phyloP scores from a whole-genome alignment of 495 filamentous ascomycete species.

The Xylaria venustula region DNA sequence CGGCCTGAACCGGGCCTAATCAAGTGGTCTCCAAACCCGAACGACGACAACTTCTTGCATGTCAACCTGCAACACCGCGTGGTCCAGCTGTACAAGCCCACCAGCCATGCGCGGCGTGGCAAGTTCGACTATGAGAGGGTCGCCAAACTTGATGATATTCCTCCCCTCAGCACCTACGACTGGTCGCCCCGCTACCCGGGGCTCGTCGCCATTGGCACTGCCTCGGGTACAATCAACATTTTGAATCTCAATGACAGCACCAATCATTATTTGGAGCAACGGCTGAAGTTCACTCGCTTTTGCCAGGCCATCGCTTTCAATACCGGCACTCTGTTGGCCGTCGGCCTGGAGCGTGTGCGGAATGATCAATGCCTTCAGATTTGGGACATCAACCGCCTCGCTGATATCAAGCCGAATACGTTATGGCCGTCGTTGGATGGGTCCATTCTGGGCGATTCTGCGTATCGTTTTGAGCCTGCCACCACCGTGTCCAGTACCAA shows the following conservation, averaged over 20 bases:
- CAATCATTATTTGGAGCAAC: constrained; percentile 66
- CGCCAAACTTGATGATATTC: constrained; percentile 74
- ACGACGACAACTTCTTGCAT: constrained; percentile 67
- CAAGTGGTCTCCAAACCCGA: constrained; percentile 84
- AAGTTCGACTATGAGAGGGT: constrained; percentile 65
- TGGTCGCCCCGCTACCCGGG: constrained; percentile 75
- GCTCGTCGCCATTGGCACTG: constrained; percentile 80
- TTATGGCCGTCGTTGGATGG: constrained; percentile 38
- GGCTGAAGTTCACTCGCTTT: constrained; percentile 78
- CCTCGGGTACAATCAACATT: constrained; percentile 79
- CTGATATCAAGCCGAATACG: constrained; percentile 39
- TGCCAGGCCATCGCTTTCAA: constrained; percentile 94
- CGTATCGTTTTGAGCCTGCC: constrained; percentile 72
- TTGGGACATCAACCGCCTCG: constrained; percentile 79
- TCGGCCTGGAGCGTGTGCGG: constrained; percentile 84
- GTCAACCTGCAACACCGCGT: constrained; percentile 79
- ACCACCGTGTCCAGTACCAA: constrained; percentile 87
- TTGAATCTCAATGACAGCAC: constrained; percentile 69
- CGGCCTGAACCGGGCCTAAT: constrained; percentile 58
- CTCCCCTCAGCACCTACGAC: constrained; percentile 88
- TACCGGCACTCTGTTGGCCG: constrained; percentile 72
- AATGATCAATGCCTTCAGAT: constrained; percentile 93
- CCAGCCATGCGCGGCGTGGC: constrained; percentile 52
- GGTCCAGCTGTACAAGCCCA: constrained; percentile 76
- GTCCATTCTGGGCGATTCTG: constrained; percentile 54